Conservation (phyloP, 106 monocot species). For the Hemerocallis citrina region DNA sequence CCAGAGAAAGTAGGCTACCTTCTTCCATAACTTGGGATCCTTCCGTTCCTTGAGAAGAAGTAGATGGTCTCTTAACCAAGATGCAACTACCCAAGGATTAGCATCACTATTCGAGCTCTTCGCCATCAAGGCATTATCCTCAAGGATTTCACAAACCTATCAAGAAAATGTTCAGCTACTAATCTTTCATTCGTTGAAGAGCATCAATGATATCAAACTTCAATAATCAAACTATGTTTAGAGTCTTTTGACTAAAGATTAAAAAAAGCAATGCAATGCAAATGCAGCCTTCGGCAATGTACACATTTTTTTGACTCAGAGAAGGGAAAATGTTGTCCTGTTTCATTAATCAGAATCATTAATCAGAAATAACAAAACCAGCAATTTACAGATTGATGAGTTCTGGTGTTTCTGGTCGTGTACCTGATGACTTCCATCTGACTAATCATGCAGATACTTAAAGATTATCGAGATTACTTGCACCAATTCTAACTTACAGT, state of each 20-base stretch:
- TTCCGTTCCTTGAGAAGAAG: conserved; percentile 73
- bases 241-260: too few species aligned
- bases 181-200: not conserved
- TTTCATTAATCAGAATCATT: not conserved
- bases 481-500: too few species aligned
- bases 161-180: not conserved
- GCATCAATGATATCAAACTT: too few species aligned
- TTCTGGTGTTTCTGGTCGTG: too few species aligned
- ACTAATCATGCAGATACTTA: too few species aligned
- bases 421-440: too few species aligned
- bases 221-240: too few species aligned
- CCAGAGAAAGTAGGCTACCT: conserved; percentile 44
- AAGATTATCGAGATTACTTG: too few species aligned
- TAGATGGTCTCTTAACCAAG: conserved; percentile 90
- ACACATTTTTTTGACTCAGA: too few species aligned
- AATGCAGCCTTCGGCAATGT: too few species aligned
- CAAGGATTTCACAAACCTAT: conserved; percentile 85
- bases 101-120: conserved; percentile 21
- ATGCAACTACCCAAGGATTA: conserved; percentile 74
- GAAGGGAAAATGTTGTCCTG: too few species aligned
- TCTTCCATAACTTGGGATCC: conserved; percentile 67
- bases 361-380: not conserved
- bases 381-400: not conserved
- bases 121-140: conserved; percentile 49
- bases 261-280: too few species aligned